These are phyloP conservation scores for Pochonia chlamydosporia DNA, from an alignment of 2,329 filamentous ascomycete species.

Conservation along the genomic window DNA sequence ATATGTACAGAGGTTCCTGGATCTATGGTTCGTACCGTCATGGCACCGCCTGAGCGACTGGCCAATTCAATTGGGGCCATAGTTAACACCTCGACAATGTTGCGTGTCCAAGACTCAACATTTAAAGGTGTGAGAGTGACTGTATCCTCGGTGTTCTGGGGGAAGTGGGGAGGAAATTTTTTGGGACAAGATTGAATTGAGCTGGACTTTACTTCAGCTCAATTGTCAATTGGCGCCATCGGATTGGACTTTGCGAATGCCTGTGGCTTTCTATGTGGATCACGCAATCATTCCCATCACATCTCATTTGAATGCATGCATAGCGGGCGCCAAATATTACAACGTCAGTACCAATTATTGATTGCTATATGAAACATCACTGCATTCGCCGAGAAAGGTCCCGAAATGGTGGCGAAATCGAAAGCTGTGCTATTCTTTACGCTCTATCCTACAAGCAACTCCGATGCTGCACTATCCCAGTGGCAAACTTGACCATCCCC, in stretches of 20 bases:
- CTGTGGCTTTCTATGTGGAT: background rate
- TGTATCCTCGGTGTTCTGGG: background rate
- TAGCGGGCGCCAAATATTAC: no score
- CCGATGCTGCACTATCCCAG: background rate
- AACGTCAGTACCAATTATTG: no score
- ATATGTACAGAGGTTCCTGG: background rate
- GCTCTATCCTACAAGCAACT: background rate
- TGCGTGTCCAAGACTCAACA: background rate
- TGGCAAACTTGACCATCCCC: background rate
- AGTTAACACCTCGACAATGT: constrained; percentile 12
- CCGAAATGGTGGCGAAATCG: no score
- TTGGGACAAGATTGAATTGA: constrained; percentile 6
- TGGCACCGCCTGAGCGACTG: constrained; percentile 41
- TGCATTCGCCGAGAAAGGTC: no score
- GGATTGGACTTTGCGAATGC: constrained; percentile 25
- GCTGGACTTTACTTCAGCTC: background rate
- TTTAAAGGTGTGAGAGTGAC: background rate
- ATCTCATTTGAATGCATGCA: no score
- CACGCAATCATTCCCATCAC: constrained; percentile 1
- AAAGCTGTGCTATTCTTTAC: no score
- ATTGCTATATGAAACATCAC: no score
- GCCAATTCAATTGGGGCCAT: constrained; percentile 49
- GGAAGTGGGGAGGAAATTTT: constrained; percentile 16
- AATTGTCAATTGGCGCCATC: constrained; percentile 27
- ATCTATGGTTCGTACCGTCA: constrained; percentile 32